phyloP scores from a whole-genome alignment of 2,329 filamentous ascomycete species.

The Colletotrichum higginsianum region DNA sequence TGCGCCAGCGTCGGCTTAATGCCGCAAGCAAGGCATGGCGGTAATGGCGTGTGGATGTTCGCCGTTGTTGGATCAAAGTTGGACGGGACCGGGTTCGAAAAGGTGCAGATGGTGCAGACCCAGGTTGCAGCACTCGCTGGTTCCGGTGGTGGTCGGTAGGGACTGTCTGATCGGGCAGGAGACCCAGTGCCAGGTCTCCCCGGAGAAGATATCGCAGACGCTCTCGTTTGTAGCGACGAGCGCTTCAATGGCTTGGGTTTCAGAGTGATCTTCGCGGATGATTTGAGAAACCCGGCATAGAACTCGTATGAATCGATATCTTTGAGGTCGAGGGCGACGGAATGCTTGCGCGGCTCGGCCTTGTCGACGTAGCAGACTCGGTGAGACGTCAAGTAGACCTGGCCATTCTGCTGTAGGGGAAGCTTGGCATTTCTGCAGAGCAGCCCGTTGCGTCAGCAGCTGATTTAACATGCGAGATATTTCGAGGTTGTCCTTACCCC shows the following conservation, averaged over 20 bases:
- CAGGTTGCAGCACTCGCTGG: constrained; percentile 79
- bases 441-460: constrained; percentile 12
- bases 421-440: constrained; percentile 89
- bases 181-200: constrained; percentile 64
- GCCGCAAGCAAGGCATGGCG: constrained; percentile 92
- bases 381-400: constrained; percentile 96
- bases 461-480: background rate
- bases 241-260: constrained; percentile 85
- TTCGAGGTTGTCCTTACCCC: constrained; percentile 72
- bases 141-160: constrained; percentile 60
- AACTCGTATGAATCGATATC: constrained; percentile 93
- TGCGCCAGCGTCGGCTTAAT: constrained; percentile 90
- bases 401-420: constrained; percentile 92
- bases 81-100: constrained; percentile 91
- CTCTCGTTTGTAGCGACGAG: constrained; percentile 70
- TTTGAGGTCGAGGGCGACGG: constrained; percentile 88
- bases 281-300: constrained; percentile 95
- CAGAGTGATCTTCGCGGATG: constrained; percentile 92
- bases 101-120: constrained; percentile 96
- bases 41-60: constrained; percentile 82
- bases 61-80: constrained; percentile 92
- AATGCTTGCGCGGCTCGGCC: constrained; percentile 86
- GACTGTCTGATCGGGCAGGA: constrained; percentile 61
- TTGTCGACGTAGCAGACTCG: constrained; percentile 96
- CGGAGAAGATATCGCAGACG: constrained; percentile 62